These are phyloP conservation scores for Lenwebbia sp. DNA, from an alignment of 345 rosid genomes.

Conservation along the genomic window DNA sequence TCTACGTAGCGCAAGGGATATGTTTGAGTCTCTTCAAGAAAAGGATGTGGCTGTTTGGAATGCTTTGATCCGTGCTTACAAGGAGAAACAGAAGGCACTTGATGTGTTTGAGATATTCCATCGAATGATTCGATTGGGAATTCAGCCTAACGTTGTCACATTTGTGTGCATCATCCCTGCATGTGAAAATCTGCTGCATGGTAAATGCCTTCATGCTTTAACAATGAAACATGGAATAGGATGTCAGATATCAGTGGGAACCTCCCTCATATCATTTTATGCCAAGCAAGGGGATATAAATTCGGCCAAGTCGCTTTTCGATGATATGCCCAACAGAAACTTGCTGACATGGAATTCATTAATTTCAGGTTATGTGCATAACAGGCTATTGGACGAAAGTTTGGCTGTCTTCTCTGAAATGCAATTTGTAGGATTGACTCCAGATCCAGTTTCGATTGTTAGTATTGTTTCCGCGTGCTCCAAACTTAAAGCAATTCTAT, in stretches of 20 bases:
- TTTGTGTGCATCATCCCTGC: constrained; percentile 32
- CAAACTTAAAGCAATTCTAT: constrained; percentile 10
- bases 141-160: constrained; percentile 24
- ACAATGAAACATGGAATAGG: constrained; percentile 25
- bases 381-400: constrained; percentile 21
- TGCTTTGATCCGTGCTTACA: constrained; percentile 26
- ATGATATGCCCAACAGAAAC: constrained; percentile 13
- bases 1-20: constrained; percentile 15
- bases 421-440: constrained; percentile 21
- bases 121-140: constrained; percentile 15
- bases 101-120: constrained; percentile 25
- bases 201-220: constrained; percentile 31
- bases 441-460: constrained; percentile 23
- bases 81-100: constrained; percentile 16
- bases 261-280: constrained; percentile 39
- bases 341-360: constrained; percentile 35
- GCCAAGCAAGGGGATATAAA: constrained; percentile 23
- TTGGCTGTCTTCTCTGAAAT: constrained; percentile 21
- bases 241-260: constrained; percentile 21
- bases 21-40: constrained; percentile 19
- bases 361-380: constrained; percentile 32
- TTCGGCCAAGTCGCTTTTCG: constrained; percentile 25
- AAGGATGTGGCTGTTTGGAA: constrained; percentile 29
- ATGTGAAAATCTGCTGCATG: constrained; percentile 6
- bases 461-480: constrained; percentile 30